Base-by-base conservation (phyloP, 1,284 basidiomycete genomes). In the Pholiota adiposa region DNA sequence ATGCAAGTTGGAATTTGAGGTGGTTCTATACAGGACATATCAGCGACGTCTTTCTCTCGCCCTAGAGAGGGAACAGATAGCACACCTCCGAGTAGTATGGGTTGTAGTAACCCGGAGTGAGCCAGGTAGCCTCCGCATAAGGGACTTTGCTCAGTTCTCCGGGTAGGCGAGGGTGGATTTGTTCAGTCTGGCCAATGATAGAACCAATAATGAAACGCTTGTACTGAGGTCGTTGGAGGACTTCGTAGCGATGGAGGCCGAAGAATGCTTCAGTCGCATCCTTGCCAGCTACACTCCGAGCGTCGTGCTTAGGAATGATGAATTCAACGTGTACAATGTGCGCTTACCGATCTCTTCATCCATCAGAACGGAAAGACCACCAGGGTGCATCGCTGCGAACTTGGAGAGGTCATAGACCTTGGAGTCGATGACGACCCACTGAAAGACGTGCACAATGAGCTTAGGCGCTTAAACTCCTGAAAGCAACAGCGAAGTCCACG, bases 351-450 rank as follows among this genome's bases (percentile, higher is more conserved):
- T 82, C 63, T 91, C 89, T 46, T 80, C 76, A 65, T 93, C 89
- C 38, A 88, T 72, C 25, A 97, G 80, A 16, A 93, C 92, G 6
- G 86, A 83, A 0, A 83, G 69, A 9, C 94, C 94, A 54, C 94
- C 94, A 0, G 94, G 94, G 72, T 96, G 94, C 65, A 96, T 79
- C 54, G 79, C 81, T 56, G 82, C 84, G 73, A 96, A 96, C 66
- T 86, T 88, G 58, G 87, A 85, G 27, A 95, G 77, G 72, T 94
- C 89, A 73, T 90, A 95, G 29, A 96, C 92, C 69, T 87, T 89
- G 19, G 88, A 83, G 73, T 96, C 93, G 66, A 96, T 82, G 63
- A 94, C 83, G 65, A 94, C 77, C 92, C 93, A 96, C 88, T 90
- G 58, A 9, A 16, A 33, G 29, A 29, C 40, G 27, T 9, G 14